Base-by-base conservation (phyloP, 768 basidiomycete species). In the Filobasidium wieringae region DNA sequence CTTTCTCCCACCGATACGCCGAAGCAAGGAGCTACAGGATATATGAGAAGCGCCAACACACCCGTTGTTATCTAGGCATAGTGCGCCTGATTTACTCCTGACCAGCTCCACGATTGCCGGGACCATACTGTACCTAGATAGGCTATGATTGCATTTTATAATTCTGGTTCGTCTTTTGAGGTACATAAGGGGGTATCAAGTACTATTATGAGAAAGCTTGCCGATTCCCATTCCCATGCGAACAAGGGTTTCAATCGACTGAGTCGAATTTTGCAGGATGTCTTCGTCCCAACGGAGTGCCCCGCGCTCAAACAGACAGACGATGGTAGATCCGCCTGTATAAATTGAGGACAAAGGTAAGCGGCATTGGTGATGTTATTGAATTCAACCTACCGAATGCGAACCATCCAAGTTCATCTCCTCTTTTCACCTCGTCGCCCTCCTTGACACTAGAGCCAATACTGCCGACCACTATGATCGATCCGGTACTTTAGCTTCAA, bases 401-500 rank as follows among this genome's bases (percentile, higher is more conserved):
- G 67, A 96, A 96, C 69, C 88, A 93, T 1, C 90, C 88, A 67
- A 93, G 81, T 68, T 96, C 93, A 61, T 97, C 81, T 1, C 91
- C 91, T 12, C 88, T 81, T 66, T 79, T 79, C 60, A 97, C 83
- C 0, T 76, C 64, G 22, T 93, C 80, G 0, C 91, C 91, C 66
- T 92, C 88, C 47, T 84, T 65, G n/a, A 90, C 85, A 0, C 89
- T 90, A 4, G 85, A 87, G 65, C 82, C 73, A 69, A 96, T 97
- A 59, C 84, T 88, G 9, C 87, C 90, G 12, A 87, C 92, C 76
- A 69, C 72, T 74, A 53, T 14, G 17, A 15, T 29, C 36, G 11
- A 37, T n/a, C 36, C 11, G 63, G 51, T 5, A 19, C 15, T 14
- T 22, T 17, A 34, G 29, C 37, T 31, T 30, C 52, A 43, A 40